Evolutionary conservation across 768 basidiomycete genomes (phyloP), one percentile per base, ranked within the genome.

Genomic region (Chiua virens): DNA sequence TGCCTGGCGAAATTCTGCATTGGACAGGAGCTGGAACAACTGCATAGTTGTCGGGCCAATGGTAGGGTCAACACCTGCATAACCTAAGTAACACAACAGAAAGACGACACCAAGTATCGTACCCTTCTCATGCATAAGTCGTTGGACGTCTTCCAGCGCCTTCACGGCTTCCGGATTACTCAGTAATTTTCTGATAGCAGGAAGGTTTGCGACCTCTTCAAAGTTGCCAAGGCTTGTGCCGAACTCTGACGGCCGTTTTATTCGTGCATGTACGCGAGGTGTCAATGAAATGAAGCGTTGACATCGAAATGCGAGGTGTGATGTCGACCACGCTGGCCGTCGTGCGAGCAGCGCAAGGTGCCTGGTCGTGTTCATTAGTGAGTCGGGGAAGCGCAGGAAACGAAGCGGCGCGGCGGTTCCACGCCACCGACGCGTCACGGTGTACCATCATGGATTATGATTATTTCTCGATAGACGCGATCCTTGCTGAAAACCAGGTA

Each of bases 401-500:
- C 32, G 32, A 32, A 14, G 11, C 14, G 32, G 3, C 32, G 32
- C 32, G 32, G 32, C 11, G 27, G 43, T 52, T 39, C 35, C 47
- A 56, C 55, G 57, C 64, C 56, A 58, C 59, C 44, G 44, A 47
- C 64, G 66, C 56, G 66, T 56, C 48, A 17, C 15, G 32, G 14
- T 3, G 37, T 28, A 25, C 14, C 18, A 40, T 50, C 56, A 95
- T 94, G 92, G 90, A 95, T 52, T 77, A 86, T 62, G 92, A 95
- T 67, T 98, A 98, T 68, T 96, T 89, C 69, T 93, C 90, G 0
- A 81, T 96, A 47, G 90, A 94, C 51, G 81, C 90, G 6, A 96
- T 98, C 58, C 80, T 96, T 22, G 89, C 92, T 15, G 92, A 93
- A 63, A 95, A 95, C 64, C 92, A 93, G 77, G 90, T 85, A 58